Evolutionary conservation across 2,329 filamentous ascomycete genomes (phyloP), one percentile per base, ranked within the genome.

Genomic region (Davidsoniella virescens): DNA sequence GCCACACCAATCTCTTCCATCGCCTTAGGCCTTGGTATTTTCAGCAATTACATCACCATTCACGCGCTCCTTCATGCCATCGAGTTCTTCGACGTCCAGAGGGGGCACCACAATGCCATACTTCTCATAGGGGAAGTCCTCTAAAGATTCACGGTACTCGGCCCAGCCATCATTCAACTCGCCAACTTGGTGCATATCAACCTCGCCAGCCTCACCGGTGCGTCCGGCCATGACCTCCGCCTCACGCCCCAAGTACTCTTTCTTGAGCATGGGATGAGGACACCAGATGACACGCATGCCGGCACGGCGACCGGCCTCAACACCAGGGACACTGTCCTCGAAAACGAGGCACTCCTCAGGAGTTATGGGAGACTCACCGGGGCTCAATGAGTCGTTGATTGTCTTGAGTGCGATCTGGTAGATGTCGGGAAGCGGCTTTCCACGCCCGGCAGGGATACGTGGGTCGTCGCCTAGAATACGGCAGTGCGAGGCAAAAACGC

Each of bases 271-370:
- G 1, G 79, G 76, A 65, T 96, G 87, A 20, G 92, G 92, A 57
- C 79, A 82, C 92, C 92, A 98, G 1, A 94, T 72, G 10, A 93
- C 87, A 56, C 90, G 79, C 90, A 96, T 96, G 0, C 90, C 90
- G 0, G 92, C 92, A 56, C 92, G 77, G 49, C 92, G 72, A 4
- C 87, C 92, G 2, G 87, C 79, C 66, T 98, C 92, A 2, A 95
- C 87, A 3, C 92, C 92, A 0, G 87, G 86, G 1, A 96, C 88
- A 43, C 82, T 86, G 64, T 98, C 92, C 66, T 98, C 92, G 59
- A 98, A 96, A 0, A 96, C 92, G 14, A 98, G 71, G 62, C 92
- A 96, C 65, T 96, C 90, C 57, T 84, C 83, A 0, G 87, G 87
- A 49, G 62, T 70, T 55, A 98, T 81, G 53, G 75, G 67, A 56